Conservation (phyloP, 164 flowering plant genomes). For the Cinnamomum chago region DNA sequence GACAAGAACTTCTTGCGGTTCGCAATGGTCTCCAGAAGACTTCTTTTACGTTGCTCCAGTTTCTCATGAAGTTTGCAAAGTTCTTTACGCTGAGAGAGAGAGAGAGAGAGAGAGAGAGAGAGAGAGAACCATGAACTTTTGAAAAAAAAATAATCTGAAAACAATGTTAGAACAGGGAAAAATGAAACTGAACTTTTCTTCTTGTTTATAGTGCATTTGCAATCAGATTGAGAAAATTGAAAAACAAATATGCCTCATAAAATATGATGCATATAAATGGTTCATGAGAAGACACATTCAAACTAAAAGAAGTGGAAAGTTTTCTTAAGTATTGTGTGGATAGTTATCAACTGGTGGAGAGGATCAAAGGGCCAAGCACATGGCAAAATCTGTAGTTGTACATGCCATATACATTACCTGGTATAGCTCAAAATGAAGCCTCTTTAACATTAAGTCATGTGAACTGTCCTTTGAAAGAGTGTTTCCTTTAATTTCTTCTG, state of each 20-base stretch:
- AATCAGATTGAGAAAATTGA: too few species aligned
- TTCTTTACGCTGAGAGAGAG: slow-evolving; percentile 75
- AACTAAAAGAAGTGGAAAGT: too few species aligned
- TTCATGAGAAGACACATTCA: too few species aligned
- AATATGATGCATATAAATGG: too few species aligned
- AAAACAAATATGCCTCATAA: too few species aligned
- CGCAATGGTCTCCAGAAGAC: slow-evolving; percentile 67
- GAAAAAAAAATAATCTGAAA: background rate
- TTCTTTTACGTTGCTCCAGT: slow-evolving; percentile 67
- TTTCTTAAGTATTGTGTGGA: too few species aligned
- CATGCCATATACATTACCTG: slow-evolving; percentile 47
- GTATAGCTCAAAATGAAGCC: slow-evolving; percentile 82
- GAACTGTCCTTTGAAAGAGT: slow-evolving; percentile 45
- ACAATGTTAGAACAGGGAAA: background rate
- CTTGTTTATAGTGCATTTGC: too few species aligned
- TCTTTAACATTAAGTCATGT: slow-evolving; percentile 80
- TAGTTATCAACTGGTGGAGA: background rate
- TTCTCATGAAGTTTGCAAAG: slow-evolving; percentile 68
- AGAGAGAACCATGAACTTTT: background rate
- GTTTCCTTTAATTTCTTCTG: slow-evolving; percentile 59
- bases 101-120: background rate
- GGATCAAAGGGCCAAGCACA: background rate
- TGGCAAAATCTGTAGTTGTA: background rate
- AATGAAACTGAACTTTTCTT: background rate
- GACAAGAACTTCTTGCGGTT: slow-evolving; percentile 86